Evolutionary conservation across 176 grass and related monocot genomes (phyloP).

Genomic region (Carex myosuroides): DNA sequence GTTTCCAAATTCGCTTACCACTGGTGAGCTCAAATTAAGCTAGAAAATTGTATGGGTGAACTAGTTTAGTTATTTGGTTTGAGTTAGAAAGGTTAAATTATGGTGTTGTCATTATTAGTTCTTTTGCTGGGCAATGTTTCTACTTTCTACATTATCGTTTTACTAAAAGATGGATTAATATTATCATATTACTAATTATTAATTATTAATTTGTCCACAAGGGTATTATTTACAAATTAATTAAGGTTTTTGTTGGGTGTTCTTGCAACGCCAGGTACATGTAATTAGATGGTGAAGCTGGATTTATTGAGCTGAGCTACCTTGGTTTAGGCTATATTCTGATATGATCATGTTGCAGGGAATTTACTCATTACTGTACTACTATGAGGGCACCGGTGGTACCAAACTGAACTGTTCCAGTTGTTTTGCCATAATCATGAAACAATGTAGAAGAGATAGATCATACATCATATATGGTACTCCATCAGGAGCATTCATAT

Average conservation of each 20-base stretch:
- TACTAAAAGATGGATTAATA: not conserved
- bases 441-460: not conserved
- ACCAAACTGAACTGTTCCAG: not conserved
- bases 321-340: not conserved
- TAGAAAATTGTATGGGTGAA: not conserved
- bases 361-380: not conserved
- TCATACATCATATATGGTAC: not conserved
- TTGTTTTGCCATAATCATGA: not conserved
- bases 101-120: not conserved
- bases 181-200: not conserved
- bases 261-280: not conserved
- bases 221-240: not conserved
- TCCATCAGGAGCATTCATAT: not conserved
- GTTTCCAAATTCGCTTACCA: slow-evolving; percentile 4
- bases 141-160: not conserved
- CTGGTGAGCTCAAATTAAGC: not conserved
- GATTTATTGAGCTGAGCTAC: not conserved
- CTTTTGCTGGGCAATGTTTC: not conserved
- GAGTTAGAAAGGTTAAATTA: slow-evolving; percentile 9
- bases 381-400: not conserved
- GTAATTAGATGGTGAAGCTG: not conserved
- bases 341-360: not conserved
- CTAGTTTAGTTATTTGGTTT: not conserved
- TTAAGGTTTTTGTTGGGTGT: no score
- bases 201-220: not conserved